A percentile compares a stretch with the other conserved stretches of the same genome.
phyloP scores from a whole-genome alignment of 2,329 filamentous ascomycete genomes.

The Sporothrix luriei region DNA sequence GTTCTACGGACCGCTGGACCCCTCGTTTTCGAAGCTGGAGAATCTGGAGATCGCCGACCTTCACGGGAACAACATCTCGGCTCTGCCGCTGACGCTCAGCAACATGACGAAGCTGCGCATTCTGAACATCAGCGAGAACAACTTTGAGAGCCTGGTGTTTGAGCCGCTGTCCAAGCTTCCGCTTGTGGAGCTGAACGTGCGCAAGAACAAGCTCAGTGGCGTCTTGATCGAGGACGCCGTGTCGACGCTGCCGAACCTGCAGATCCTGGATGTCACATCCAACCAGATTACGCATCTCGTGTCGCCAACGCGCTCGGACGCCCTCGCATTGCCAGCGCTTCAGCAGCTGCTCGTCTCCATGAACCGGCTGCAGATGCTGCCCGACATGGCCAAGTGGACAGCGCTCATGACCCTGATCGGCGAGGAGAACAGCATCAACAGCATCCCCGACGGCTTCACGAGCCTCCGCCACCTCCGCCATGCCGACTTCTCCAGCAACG shows the following conservation, averaged over 20 bases:
- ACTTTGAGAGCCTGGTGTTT: slow-evolving; percentile 71
- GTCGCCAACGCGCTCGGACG: slow-evolving; percentile 43
- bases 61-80: slow-evolving; percentile 75
- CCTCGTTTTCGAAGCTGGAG: slow-evolving; percentile 63
- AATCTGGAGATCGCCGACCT: slow-evolving; percentile 81
- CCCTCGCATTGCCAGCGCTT: slow-evolving; percentile 68
- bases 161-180: slow-evolving; percentile 67
- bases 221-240: slow-evolving; percentile 68
- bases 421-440: slow-evolving; percentile 77
- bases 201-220: slow-evolving; percentile 77
- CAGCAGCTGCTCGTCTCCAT: slow-evolving; percentile 75
- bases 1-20: slow-evolving; percentile 67
- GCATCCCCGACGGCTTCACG: slow-evolving; percentile 75
- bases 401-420: slow-evolving; percentile 72
- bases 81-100: slow-evolving; percentile 68
- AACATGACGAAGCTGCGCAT: slow-evolving; percentile 70
- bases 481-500: slow-evolving; percentile 83
- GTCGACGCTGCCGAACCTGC: slow-evolving; percentile 63
- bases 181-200: slow-evolving; percentile 70
- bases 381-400: slow-evolving; percentile 73
- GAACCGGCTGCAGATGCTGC: slow-evolving; percentile 75
- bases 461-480: slow-evolving; percentile 68
- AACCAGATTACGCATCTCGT: slow-evolving; percentile 69
- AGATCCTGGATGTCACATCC: slow-evolving; percentile 73
- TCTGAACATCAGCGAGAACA: slow-evolving; percentile 80